phyloP scores from a whole-genome alignment of 169 alveolate genomes.

The Eimeria tenella region DNA sequence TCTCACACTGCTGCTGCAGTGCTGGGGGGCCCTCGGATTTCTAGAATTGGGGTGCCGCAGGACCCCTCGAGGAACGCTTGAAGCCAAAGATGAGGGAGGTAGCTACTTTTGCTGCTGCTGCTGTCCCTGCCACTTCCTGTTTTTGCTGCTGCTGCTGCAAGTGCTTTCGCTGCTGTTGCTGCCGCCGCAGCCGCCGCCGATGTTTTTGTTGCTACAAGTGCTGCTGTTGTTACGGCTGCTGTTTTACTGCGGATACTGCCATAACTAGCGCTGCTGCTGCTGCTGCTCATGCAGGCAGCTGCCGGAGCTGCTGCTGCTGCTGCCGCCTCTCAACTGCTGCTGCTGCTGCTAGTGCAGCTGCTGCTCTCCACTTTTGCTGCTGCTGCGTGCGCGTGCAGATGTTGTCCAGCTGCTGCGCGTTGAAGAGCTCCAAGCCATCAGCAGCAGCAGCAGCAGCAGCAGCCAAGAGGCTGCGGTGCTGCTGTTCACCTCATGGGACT shows the following conservation, averaged over 20 bases:
- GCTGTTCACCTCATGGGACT: slow-evolving; percentile 58
- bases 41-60: neutral
- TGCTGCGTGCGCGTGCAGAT: slow-evolving; percentile 17
- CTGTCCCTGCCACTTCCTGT: neutral
- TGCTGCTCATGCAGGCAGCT: neutral
- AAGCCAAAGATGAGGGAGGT: neutral
- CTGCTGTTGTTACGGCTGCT: no score
- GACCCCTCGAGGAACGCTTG: neutral
- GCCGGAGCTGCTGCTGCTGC: neutral
- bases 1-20: neutral
- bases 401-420: slow-evolving; percentile 6
- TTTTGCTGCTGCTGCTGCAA: neutral
- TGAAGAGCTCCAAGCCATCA: slow-evolving; percentile 47
- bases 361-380: neutral
- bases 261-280: neutral
- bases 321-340: no score
- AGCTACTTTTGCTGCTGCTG: slow-evolving; percentile 9
- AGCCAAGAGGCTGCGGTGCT: slow-evolving; percentile 52
- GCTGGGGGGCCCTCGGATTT: slow-evolving; percentile 26
- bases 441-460: slow-evolving; percentile 42
- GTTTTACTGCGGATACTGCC: no score
- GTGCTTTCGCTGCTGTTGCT: neutral
- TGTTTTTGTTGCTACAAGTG: neutral
- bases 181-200: neutral
- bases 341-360: no score